These are phyloP conservation scores for Boletales sp. DNA, from an alignment of 768 basidiomycete genomes.

Conservation along the genomic window DNA sequence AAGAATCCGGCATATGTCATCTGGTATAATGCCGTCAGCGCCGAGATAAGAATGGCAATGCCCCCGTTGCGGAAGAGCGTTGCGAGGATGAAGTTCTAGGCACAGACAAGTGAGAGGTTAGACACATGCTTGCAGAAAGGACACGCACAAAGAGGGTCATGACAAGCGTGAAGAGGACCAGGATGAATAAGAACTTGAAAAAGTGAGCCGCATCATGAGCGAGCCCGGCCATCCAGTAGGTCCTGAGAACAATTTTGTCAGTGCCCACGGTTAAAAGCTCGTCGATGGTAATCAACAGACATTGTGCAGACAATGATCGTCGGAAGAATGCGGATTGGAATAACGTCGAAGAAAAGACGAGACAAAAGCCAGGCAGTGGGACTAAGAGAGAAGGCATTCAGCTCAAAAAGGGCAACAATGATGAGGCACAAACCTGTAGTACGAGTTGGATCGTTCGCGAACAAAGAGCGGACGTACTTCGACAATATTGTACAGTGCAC, in stretches of 20 bases:
- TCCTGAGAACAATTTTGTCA: slow-evolving; percentile 37
- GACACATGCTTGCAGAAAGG: neutral
- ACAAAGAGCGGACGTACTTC: slow-evolving; percentile 84
- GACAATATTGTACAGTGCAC: slow-evolving; percentile 85
- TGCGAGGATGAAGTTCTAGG: slow-evolving; percentile 86
- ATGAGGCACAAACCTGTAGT: slow-evolving; percentile 62
- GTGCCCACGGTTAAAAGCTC: neutral
- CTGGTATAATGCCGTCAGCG: slow-evolving; percentile 69
- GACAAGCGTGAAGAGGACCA: slow-evolving; percentile 78
- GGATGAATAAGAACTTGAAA: slow-evolving; percentile 93
- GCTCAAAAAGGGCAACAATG: neutral
- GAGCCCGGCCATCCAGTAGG: slow-evolving; percentile 96
- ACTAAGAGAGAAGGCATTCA: slow-evolving; percentile 33
- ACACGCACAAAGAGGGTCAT: slow-evolving; percentile 81
- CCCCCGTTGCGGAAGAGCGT: slow-evolving; percentile 82
- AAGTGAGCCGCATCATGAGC: slow-evolving; percentile 72
- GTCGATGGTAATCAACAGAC: slow-evolving; percentile 38
- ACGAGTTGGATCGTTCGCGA: slow-evolving; percentile 79
- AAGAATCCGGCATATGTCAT: slow-evolving; percentile 94
- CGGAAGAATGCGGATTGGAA: slow-evolving; percentile 85
- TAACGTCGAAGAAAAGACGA: slow-evolving; percentile 81
- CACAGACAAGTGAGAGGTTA: neutral
- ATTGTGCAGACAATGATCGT: slow-evolving; percentile 84
- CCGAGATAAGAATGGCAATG: slow-evolving; percentile 85
- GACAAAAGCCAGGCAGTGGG: slow-evolving; percentile 92